These are phyloP conservation scores for Alliaria petiolata DNA, from an alignment of 345 rosid genomes.

Conservation along the genomic window DNA sequence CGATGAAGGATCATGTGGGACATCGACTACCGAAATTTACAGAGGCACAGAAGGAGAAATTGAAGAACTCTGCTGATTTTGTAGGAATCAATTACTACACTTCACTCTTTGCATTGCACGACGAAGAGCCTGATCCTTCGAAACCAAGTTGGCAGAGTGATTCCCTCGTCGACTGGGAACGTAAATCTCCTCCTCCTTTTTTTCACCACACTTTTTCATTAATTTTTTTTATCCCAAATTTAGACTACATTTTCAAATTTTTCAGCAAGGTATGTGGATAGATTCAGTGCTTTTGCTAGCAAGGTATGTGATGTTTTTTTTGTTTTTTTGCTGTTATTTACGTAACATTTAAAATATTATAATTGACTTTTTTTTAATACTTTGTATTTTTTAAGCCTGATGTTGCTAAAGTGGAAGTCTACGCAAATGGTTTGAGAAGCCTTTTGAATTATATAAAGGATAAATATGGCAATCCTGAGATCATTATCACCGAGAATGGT, in stretches of 20 bases:
- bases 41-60: slow-evolving; percentile 24
- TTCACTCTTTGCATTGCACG: slow-evolving; percentile 27
- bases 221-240: background rate
- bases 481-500: slow-evolving; percentile 57
- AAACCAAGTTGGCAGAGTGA: slow-evolving; percentile 40
- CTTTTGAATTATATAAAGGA: slow-evolving; percentile 39
- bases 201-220: background rate
- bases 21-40: slow-evolving; percentile 44
- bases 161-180: slow-evolving; percentile 30
- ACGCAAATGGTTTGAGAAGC: slow-evolving; percentile 36
- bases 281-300: background rate
- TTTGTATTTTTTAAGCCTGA: slow-evolving; percentile 30
- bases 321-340: background rate
- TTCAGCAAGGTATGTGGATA: slow-evolving; percentile 29
- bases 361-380: background rate
- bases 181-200: slow-evolving; percentile 21
- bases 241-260: background rate
- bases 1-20: slow-evolving; percentile 41
- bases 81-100: slow-evolving; percentile 48
- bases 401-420: slow-evolving; percentile 30
- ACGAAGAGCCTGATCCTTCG: slow-evolving; percentile 17
- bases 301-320: slow-evolving; percentile 6
- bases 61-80: slow-evolving; percentile 45
- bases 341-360: background rate
- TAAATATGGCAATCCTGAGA: slow-evolving; percentile 37